A percentile compares a stretch with the other conserved stretches of the same genome.
These are phyloP conservation scores for Salix exigua DNA, from an alignment of 345 rosid species.

Conservation along the genomic window DNA sequence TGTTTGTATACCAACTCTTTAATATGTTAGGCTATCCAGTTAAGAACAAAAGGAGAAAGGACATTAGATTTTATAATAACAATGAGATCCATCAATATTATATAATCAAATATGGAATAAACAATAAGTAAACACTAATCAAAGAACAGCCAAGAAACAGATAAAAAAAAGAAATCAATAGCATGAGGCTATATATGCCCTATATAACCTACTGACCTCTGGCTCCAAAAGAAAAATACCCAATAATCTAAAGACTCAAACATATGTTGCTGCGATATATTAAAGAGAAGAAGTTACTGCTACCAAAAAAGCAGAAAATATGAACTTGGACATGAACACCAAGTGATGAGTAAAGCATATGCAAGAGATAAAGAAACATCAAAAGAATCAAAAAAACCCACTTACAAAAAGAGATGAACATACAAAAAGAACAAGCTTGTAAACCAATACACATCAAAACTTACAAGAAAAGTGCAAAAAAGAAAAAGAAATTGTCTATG, in stretches of 20 bases:
- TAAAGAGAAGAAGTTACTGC: neutral
- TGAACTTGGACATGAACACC: neutral
- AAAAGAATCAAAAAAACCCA: conserved; percentile 15
- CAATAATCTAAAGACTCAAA: neutral
- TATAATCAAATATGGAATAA: conserved; percentile 2
- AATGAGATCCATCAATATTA: conserved; percentile 10
- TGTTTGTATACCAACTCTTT: neutral
- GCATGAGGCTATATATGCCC: conserved; percentile 4
- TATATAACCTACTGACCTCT: conserved; percentile 5
- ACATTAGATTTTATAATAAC: conserved; percentile 1
- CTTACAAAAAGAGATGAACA: conserved; percentile 15
- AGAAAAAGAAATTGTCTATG: neutral
- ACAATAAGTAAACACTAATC: neutral
- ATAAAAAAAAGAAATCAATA: neutral
- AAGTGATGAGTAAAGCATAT: neutral
- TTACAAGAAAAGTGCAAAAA: neutral
- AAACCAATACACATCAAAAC: neutral
- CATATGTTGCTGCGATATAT: neutral
- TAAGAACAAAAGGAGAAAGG: conserved; percentile 10
- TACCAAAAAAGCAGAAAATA: neutral
- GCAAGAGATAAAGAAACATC: neutral
- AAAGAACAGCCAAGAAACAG: conserved; percentile 4
- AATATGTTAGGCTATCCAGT: neutral
- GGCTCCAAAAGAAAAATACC: conserved; percentile 6
- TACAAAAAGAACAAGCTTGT: conserved; percentile 23